Evolutionary conservation across 2,329 filamentous ascomycete species (phyloP).

Genomic region (Chaetoscypha palmicola): DNA sequence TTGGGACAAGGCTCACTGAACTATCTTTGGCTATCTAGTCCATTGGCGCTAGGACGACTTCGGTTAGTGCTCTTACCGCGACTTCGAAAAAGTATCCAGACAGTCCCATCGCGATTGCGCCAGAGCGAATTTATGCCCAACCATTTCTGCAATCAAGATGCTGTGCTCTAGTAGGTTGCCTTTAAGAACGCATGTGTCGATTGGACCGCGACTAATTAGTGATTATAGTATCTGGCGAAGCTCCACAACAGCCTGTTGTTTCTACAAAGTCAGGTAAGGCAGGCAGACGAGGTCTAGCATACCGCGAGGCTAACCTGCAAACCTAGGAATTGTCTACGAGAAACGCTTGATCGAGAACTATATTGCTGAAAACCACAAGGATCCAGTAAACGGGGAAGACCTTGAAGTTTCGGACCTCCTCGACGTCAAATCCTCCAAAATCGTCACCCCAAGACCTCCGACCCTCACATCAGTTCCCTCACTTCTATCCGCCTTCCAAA

Average conservation of each 20-base stretch:
- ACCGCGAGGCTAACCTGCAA: too few relatives aligned
- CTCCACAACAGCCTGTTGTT: conserved; percentile 87
- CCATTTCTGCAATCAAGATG: conserved; percentile 39
- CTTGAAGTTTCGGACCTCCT: conserved; percentile 79
- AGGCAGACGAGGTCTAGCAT: too few relatives aligned
- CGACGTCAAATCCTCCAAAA: conserved; percentile 73
- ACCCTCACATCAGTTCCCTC: conserved; percentile 94
- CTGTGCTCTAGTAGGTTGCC: conserved; percentile 56
- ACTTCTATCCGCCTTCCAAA: conserved; percentile 88
- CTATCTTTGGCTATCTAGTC: too few relatives aligned
- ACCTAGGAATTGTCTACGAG: conserved; percentile 78
- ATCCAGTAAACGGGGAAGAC: conserved; percentile 83
- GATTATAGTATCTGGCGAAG: conserved; percentile 89
- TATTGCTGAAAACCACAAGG: conserved; percentile 85
- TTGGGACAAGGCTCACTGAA: conserved; percentile 4
- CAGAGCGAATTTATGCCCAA: conserved; percentile 15
- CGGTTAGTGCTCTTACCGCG: background rate
- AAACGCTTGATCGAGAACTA: conserved; percentile 93
- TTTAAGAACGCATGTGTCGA: background rate
- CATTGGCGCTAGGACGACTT: too few relatives aligned
- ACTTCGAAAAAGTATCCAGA: conserved; percentile 11
- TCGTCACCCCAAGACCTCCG: conserved; percentile 83
- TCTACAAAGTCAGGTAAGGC: conserved; percentile 85
- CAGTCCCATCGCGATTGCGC: conserved; percentile 15
- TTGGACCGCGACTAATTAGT: conserved; percentile 22